phyloP scores from a whole-genome alignment of 1,284 basidiomycete genomes.

The Coniferiporia weirii region DNA sequence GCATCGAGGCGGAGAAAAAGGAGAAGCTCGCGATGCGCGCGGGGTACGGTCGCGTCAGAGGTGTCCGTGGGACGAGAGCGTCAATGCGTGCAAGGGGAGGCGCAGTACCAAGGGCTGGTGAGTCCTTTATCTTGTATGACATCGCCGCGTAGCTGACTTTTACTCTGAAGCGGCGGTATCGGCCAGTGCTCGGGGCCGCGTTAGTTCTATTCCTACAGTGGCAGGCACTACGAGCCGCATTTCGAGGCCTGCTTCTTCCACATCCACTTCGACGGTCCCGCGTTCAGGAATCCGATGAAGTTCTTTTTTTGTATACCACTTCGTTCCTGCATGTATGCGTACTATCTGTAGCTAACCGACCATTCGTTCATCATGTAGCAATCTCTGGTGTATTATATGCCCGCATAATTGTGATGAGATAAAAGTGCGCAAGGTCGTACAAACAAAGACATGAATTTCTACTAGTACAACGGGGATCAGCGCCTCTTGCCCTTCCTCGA shows the following conservation, averaged over 20 bases:
- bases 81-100: constrained; percentile 35
- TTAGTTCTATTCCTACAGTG: not conserved
- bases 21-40: constrained; percentile 27
- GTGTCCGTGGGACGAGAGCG: constrained; percentile 51
- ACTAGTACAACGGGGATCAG: not conserved
- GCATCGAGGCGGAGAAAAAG: constrained; percentile 13
- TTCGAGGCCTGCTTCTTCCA: constrained; percentile 7
- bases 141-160: not conserved
- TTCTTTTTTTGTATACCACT: not conserved
- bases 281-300: constrained; percentile 7
- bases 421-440: not conserved
- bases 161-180: not conserved
- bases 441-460: not conserved
- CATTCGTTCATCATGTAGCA: not conserved
- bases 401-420: not conserved
- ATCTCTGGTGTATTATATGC: not conserved
- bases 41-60: constrained; percentile 45
- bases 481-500: constrained; percentile 43
- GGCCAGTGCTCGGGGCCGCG: not conserved
- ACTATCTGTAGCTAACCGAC: not conserved
- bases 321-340: not conserved
- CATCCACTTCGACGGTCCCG: not conserved
- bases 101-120: constrained; percentile 6
- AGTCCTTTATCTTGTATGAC: not conserved
- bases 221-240: constrained; percentile 5